These are phyloP conservation scores for Solanum hybrid DNA, from an alignment of 305 asterid genomes.

Conservation along the genomic window DNA sequence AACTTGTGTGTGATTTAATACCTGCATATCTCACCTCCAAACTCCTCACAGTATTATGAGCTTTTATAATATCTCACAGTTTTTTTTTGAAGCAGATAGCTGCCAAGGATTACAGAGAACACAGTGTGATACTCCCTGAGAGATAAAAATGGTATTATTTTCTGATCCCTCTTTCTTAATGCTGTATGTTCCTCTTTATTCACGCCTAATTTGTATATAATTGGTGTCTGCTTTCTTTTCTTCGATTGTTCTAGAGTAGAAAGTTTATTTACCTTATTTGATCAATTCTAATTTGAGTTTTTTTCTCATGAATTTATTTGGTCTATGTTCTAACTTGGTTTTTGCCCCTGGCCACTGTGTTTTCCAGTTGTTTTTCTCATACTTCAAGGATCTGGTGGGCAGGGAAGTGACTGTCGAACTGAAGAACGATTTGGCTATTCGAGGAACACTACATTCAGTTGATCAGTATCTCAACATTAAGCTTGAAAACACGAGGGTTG, in stretches of 20 bases:
- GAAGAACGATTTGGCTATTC: constrained; percentile 91
- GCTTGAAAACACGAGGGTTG: constrained; percentile 91
- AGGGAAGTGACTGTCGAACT: constrained; percentile 95
- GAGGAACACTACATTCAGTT: constrained; percentile 93
- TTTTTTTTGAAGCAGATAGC: neutral
- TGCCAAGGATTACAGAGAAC: neutral
- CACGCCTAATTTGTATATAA: neutral
- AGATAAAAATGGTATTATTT: neutral
- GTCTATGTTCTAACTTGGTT: neutral
- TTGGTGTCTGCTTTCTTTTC: neutral
- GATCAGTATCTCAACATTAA: constrained; percentile 97
- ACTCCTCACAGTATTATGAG: neutral
- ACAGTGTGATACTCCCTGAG: neutral
- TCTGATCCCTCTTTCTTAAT: neutral
- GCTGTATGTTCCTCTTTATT: neutral
- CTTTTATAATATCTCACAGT: neutral
- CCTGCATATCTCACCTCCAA: neutral
- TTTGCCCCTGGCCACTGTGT: neutral
- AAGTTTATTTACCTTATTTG: neutral
- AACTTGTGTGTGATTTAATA: neutral
- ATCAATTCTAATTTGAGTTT: neutral
- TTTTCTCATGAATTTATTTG: neutral
- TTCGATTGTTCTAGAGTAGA: neutral
- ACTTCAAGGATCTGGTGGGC: constrained; percentile 96
- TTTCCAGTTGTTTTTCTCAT: constrained; percentile 90